Conservation (phyloP, 495 filamentous ascomycete species). For the Penicillium argentinense region DNA sequence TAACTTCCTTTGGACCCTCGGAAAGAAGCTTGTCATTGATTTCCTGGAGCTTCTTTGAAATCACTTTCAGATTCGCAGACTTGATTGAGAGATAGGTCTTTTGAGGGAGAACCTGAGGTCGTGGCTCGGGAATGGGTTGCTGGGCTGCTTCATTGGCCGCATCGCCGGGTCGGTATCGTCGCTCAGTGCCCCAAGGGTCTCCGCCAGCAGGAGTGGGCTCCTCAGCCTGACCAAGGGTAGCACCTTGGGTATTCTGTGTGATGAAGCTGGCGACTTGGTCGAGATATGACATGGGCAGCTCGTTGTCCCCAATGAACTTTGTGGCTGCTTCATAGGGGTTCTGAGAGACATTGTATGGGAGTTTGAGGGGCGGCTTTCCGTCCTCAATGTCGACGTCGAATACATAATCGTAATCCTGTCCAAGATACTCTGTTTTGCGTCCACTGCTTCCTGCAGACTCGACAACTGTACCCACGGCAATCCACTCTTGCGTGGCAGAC, state of each 20-base stretch:
- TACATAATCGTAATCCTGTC: constrained; percentile 94
- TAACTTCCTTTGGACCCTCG: constrained; percentile 68
- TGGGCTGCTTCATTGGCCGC: constrained; percentile 30
- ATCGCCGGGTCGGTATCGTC: constrained; percentile 75
- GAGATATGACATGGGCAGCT: constrained; percentile 84
- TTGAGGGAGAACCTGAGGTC: constrained; percentile 72
- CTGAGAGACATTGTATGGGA: constrained; percentile 89
- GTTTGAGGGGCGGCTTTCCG: constrained; percentile 87
- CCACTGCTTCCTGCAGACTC: constrained; percentile 82
- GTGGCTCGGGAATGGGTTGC: constrained; percentile 37
- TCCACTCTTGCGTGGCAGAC: constrained; percentile 64
- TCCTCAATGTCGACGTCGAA: constrained; percentile 98
- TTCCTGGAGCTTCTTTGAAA: constrained; percentile 72
- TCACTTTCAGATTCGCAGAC: constrained; percentile 58
- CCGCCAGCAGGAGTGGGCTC: constrained; percentile 44
- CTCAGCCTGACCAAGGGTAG: constrained; percentile 65
- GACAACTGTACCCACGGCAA: constrained; percentile 89
- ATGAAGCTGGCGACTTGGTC: constrained; percentile 97
- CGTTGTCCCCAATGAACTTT: constrained; percentile 89
- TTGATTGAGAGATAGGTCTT: constrained; percentile 77
- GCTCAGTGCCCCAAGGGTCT: constrained; percentile 78
- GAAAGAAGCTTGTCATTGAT: constrained; percentile 66
- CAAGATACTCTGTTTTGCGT: constrained; percentile 68
- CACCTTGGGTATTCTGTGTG: constrained; percentile 81
- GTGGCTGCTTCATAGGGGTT: constrained; percentile 92